Base-by-base conservation (phyloP, 2,329 filamentous ascomycete species). In the Paecilomyces formosus region DNA sequence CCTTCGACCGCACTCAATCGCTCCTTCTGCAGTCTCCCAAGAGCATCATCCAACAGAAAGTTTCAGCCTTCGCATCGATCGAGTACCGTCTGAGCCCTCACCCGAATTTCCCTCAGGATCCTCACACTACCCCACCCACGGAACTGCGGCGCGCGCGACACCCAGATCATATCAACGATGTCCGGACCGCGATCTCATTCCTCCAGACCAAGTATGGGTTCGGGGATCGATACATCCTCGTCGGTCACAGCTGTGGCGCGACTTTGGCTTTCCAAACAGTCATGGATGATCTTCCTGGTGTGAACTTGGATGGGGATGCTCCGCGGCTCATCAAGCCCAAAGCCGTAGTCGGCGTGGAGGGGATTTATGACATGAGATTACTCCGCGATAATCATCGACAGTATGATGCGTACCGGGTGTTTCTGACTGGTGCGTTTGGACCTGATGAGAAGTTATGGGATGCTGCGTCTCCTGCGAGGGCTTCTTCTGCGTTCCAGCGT, bases 221-320 rank as follows among this genome's bases (percentile, higher is more conserved):
- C 54, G 73, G 70, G 0, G 62, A 69, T 3, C 63, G 68, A 18
- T 80, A 79, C 54, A 63, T 80, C 21, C 72, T 80, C 1, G 72
- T 74, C 12, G 78, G 78, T 3, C 78, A 80, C 60, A 79, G 76
- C 55, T 78, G 76, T 57, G 78, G 78, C 6, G 78, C 77, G 8
- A 79, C 76, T 1, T 61, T 80, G 50, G 76, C 77, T 8, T 76
- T 78, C 55, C 75, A 79, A 58, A 66, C 69, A 4, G 74, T 77
- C 4, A 77, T 79, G 73, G 63, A 67, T 7, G 53, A 61, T 26
- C 55, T 70, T 45, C 55, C 59, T 9, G 57, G 61, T n/a, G 39
- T 51, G 13, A 39, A 30, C 12, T 30, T 57, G 7, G 56, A 58
- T 15, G 39, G 45, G 54, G 54, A 60, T 3, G 58, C 61, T 35